Percentiles rank a stretch among this genome's conserved stretches.
Conservation (phyloP, 2,329 filamentous ascomycete genomes). For the Phaeosphaeriaceae sp. region DNA sequence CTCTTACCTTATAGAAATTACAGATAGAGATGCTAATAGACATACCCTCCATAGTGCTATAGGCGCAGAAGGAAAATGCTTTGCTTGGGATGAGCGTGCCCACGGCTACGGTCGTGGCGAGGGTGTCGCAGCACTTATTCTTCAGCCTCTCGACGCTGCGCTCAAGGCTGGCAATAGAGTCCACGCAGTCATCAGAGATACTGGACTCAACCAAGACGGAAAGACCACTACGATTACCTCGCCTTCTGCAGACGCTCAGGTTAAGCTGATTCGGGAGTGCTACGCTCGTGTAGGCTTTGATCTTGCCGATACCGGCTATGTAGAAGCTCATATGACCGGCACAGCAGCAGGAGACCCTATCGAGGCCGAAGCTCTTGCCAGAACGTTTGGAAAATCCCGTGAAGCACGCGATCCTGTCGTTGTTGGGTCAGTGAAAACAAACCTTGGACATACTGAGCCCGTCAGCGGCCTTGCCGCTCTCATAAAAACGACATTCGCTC, state of each 20-base stretch:
- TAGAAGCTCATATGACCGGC: conserved; percentile 27
- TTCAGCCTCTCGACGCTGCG: conserved; percentile 63
- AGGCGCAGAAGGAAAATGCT: conserved; percentile 17
- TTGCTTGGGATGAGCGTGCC: conserved; percentile 44
- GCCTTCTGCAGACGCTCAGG: conserved; percentile 47
- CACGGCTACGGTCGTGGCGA: conserved; percentile 67
- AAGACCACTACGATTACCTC: conserved; percentile 52
- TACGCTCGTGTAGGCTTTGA: conserved; percentile 48
- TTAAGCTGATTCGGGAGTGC: conserved; percentile 42
- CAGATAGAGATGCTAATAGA: no score
- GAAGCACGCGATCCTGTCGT: no score
- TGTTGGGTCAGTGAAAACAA: conserved; percentile 29
- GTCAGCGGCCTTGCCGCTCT: conserved; percentile 28
- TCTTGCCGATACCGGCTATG: conserved; percentile 33
- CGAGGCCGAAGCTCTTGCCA: conserved; percentile 16
- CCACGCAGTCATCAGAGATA: conserved; percentile 49
- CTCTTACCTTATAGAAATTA: no score
- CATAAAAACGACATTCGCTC: conserved; percentile 29
- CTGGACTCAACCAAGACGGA: conserved; percentile 57
- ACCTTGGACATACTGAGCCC: conserved; percentile 30
- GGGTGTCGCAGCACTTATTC: conserved; percentile 47
- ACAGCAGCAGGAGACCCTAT: conserved; percentile 35
- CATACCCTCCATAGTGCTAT: not conserved
- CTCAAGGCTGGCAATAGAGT: conserved; percentile 61
- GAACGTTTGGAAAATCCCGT: not conserved